phyloP scores from a whole-genome alignment of 257 asterid species.

The Solanum peruvianum region DNA sequence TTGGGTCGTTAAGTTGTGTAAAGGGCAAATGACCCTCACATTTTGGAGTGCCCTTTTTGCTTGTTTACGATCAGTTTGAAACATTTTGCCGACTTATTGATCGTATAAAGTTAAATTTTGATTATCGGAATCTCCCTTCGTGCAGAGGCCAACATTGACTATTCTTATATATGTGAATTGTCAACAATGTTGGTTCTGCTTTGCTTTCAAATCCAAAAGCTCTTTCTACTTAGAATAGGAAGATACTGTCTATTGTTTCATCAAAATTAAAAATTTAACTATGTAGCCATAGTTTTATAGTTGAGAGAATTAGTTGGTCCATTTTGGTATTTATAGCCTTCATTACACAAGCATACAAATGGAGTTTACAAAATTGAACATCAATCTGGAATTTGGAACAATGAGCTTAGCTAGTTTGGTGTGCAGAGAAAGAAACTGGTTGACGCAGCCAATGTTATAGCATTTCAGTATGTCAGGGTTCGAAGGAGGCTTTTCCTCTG shows the following conservation, averaged over 20 bases:
- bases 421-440: neutral
- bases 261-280: no score
- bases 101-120: neutral
- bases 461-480: constrained; percentile 1
- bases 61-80: neutral
- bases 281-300: neutral
- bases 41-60: neutral
- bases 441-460: neutral
- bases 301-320: neutral
- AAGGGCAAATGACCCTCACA: neutral
- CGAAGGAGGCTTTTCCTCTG: neutral
- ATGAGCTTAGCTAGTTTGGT: neutral
- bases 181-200: neutral
- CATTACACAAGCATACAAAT: neutral
- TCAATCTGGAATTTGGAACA: neutral
- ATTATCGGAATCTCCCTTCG: neutral
- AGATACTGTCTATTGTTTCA: neutral
- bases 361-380: neutral
- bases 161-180: neutral
- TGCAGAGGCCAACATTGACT: neutral
- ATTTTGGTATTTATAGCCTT: neutral
- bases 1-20: neutral
- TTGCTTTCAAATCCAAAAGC: neutral
- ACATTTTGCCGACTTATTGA: neutral
- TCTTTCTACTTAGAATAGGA: neutral